Conservation (phyloP, 73 alveolate species). For the Symbiodinium natans region DNA sequence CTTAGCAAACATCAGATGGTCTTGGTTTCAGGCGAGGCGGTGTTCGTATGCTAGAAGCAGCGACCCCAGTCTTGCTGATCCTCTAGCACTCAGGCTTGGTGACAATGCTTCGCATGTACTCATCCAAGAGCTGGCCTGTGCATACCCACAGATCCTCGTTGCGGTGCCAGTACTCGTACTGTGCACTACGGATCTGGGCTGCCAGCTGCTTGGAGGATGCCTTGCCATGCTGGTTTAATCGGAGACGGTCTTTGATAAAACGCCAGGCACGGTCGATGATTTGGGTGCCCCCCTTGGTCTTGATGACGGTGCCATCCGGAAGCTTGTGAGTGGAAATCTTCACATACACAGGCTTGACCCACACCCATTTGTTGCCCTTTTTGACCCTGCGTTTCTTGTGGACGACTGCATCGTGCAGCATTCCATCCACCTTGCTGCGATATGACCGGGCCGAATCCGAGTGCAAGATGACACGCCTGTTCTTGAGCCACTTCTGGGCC, state of each 20-base stretch:
- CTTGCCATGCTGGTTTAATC: neutral
- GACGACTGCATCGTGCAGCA: no score
- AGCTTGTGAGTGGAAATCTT: neutral
- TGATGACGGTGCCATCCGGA: neutral
- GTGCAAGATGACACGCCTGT: no score
- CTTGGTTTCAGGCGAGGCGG: no score
- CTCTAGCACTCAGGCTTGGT: neutral
- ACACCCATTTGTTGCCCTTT: no score
- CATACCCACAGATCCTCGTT: neutral
- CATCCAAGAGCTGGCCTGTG: neutral
- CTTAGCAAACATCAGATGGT: no score
- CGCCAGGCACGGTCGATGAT: neutral
- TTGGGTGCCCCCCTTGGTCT: constrained; percentile 11
- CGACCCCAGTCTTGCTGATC: no score
- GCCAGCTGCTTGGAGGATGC: neutral
- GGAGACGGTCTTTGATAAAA: neutral
- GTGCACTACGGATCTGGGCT: neutral
- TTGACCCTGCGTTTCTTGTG: no score
- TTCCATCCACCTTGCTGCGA: no score
- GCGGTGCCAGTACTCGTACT: constrained; percentile 16
- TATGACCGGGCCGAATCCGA: no score
- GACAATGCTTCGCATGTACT: neutral
- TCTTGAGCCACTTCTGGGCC: no score
- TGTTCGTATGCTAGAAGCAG: no score
- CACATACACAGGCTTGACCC: no score